phyloP scores from a whole-genome alignment of 805 yeast genomes.

The Jamesozyma gamospora region DNA sequence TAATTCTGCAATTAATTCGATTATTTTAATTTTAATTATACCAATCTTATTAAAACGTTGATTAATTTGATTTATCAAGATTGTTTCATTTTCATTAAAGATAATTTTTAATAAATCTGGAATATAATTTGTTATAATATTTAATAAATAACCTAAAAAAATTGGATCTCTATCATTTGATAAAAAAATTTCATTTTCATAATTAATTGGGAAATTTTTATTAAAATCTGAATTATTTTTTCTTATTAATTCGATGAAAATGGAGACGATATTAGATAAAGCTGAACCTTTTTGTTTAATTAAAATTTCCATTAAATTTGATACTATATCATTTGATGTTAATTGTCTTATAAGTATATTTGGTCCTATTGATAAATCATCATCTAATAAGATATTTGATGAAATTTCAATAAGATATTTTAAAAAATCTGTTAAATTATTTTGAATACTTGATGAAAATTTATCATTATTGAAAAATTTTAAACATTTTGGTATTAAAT shows the following conservation, averaged over 20 bases:
- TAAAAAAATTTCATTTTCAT: constrained; percentile 71
- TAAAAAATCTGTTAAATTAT: constrained; percentile 88
- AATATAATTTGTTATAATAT: constrained; percentile 58
- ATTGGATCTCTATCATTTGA: constrained; percentile 88
- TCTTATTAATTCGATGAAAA: constrained; percentile 84
- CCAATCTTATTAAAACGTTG: constrained; percentile 62
- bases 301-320: constrained; percentile 60
- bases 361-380: constrained; percentile 81
- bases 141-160: constrained; percentile 74
- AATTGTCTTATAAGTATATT: constrained; percentile 81
- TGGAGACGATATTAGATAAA: constrained; percentile 81
- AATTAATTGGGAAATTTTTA: constrained; percentile 62
- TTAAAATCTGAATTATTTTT: constrained; percentile 96
- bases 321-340: constrained; percentile 57
- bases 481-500: constrained; percentile 60
- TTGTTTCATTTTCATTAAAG: constrained; percentile 15
- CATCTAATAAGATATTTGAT: constrained; percentile 76
- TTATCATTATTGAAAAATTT: constrained; percentile 51
- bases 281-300: constrained; percentile 63
- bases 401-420: constrained; percentile 89
- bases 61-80: constrained; percentile 52
- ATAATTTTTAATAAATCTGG: constrained; percentile 12
- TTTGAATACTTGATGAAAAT: constrained; percentile 55
- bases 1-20: constrained; percentile 88
- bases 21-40: constrained; percentile 79